Evolutionary conservation across 2,329 filamentous ascomycete species (phyloP).

Genomic region (Hymenoscyphus fraxineus): DNA sequence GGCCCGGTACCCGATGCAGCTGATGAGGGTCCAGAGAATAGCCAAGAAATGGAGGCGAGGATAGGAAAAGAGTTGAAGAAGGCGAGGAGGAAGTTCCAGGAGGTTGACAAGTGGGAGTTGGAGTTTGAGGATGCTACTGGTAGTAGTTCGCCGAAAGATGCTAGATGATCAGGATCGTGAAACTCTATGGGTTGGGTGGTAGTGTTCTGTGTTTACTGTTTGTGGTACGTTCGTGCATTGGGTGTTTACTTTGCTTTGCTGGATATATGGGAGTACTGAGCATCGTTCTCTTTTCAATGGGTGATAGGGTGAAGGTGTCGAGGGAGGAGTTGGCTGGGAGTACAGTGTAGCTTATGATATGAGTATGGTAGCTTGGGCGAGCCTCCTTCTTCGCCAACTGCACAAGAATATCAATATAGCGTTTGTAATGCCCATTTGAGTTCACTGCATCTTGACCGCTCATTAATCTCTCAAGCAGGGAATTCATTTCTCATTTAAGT

Average conservation of each 20-base stretch:
- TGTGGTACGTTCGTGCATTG: not conserved
- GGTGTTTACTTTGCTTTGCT: not conserved
- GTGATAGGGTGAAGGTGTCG: not conserved
- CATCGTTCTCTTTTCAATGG: not conserved
- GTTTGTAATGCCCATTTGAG: not conserved
- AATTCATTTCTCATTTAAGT: not conserved
- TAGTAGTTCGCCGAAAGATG: constrained; percentile 49
- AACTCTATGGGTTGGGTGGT: not conserved
- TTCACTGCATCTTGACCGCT: not conserved
- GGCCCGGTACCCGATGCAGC: constrained; percentile 40
- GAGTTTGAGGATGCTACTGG: constrained; percentile 62
- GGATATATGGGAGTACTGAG: constrained; percentile 5
- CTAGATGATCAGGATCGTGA: constrained; percentile 38
- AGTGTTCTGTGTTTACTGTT: not conserved
- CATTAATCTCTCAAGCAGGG: not conserved
- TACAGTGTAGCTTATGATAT: not conserved
- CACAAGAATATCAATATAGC: not conserved
- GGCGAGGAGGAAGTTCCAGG: constrained; percentile 60
- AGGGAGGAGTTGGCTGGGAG: not conserved
- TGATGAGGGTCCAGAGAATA: constrained; percentile 33
- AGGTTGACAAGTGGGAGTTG: constrained; percentile 66
- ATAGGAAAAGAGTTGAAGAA: constrained; percentile 49
- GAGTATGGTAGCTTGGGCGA: not conserved
- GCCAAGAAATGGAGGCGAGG: constrained; percentile 38
- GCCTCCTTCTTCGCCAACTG: constrained; percentile 5